phyloP scores from a whole-genome alignment of 176 grass and related monocot species.

The Phoenix dactylifera region DNA sequence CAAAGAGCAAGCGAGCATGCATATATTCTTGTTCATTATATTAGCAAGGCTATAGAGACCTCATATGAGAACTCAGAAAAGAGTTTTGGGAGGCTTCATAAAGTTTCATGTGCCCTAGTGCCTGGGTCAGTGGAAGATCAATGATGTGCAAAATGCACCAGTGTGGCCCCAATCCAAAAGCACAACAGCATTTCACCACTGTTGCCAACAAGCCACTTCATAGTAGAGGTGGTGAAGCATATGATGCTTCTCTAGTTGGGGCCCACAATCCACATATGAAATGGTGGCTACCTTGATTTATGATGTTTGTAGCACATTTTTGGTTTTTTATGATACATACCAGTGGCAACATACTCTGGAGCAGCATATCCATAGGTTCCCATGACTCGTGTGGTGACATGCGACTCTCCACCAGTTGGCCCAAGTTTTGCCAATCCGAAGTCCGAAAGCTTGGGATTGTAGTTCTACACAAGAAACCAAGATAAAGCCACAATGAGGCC shows the following conservation, averaged over 20 bases:
- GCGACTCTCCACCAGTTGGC: conserved; percentile 55
- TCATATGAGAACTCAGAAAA: no score
- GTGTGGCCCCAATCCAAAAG: conserved; percentile 10
- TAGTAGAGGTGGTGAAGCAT: not conserved
- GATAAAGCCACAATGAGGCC: not conserved
- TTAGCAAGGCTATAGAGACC: no score
- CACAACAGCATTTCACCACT: conserved; percentile 23
- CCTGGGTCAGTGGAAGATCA: not conserved
- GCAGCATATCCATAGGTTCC: conserved; percentile 79
- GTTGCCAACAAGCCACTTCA: conserved; percentile 13
- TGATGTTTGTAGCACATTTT: no score
- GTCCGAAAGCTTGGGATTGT: conserved; percentile 72
- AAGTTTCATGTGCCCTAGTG: not conserved
- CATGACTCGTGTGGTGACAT: conserved; percentile 91
- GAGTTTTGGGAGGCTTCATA: not conserved
- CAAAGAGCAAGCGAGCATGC: not conserved
- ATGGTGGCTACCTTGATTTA: no score
- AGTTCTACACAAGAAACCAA: conserved; percentile 34
- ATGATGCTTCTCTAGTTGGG: not conserved
- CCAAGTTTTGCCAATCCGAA: conserved; percentile 90
- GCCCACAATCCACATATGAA: no score
- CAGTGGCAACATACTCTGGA: conserved; percentile 78
- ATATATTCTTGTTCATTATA: no score
- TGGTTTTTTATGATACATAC: conserved; percentile 21
- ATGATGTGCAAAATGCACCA: not conserved